phyloP scores from a whole-genome alignment of 257 asterid genomes.

The Solanum rostratum region DNA sequence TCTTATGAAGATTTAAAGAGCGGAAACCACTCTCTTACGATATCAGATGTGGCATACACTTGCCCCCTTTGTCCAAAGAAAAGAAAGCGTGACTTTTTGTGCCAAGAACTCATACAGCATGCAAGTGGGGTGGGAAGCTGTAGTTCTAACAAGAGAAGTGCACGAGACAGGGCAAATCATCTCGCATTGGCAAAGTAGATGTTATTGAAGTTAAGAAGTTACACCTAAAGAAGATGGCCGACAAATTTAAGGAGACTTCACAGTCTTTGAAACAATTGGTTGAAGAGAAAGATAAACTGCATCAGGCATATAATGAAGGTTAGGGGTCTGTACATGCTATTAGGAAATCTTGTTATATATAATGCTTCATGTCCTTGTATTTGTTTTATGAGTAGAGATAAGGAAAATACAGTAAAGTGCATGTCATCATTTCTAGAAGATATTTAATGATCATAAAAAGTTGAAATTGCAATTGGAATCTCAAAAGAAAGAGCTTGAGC shows the following conservation, averaged over 20 bases:
- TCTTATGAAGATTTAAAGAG: constrained; percentile 37
- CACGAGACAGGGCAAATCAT: constrained; percentile 57
- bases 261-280: constrained; percentile 27
- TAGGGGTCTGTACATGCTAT: constrained; percentile 15
- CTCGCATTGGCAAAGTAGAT: no score
- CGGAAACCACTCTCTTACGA: constrained; percentile 42
- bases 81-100: constrained; percentile 40
- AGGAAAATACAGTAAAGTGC: constrained; percentile 46
- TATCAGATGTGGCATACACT: constrained; percentile 39
- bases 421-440: constrained; percentile 28
- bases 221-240: no score
- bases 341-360: neutral
- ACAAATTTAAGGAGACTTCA: no score
- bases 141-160: constrained; percentile 44
- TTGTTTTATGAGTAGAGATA: constrained; percentile 36
- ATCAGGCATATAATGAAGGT: constrained; percentile 42
- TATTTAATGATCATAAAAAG: constrained; percentile 40
- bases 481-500: constrained; percentile 35
- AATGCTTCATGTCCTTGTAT: neutral
- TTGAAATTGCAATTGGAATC: constrained; percentile 43
- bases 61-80: constrained; percentile 80
- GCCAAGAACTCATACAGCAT: constrained; percentile 66
- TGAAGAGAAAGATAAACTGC: constrained; percentile 50
- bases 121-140: constrained; percentile 47
- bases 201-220: no score